A percentile compares a stretch with the other conserved stretches of the same genome.
Evolutionary conservation across 192 early-diverging fungal species (phyloP).

Genomic region (Glomus cerebriforme): DNA sequence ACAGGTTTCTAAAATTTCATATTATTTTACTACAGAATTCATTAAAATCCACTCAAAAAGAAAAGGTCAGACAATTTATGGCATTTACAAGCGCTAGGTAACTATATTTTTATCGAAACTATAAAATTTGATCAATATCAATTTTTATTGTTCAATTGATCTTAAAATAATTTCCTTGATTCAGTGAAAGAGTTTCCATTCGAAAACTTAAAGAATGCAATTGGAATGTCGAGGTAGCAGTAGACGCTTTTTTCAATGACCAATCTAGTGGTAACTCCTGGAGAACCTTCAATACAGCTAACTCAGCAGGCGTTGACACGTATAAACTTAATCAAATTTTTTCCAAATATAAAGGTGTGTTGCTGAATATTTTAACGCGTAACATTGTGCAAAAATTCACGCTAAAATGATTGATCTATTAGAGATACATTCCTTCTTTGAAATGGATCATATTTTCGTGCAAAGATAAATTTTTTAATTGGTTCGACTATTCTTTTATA

Average conservation of each 20-base stretch:
- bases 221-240: conserved; percentile 71
- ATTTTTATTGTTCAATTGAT: neutral
- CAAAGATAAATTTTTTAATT: neutral
- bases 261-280: conserved; percentile 18
- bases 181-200: conserved; percentile 58
- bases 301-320: conserved; percentile 34
- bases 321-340: conserved; percentile 61
- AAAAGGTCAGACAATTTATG: conserved; percentile 50
- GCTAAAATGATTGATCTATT: neutral
- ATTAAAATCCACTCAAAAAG: conserved; percentile 42
- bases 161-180: neutral
- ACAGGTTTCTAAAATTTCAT: neutral
- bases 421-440: neutral
- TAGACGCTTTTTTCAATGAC: conserved; percentile 61
- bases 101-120: neutral
- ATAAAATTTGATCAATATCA: neutral
- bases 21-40: conserved; percentile 18
- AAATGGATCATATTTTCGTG: neutral
- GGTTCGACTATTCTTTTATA: conserved; percentile 5
- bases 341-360: conserved; percentile 73
- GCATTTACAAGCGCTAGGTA: conserved; percentile 49
- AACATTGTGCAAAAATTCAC: neutral
- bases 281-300: conserved; percentile 26
- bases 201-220: conserved; percentile 54
- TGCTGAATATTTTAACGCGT: neutral